Percentiles rank a stretch among this genome's conserved stretches.
Conservation (phyloP, 768 basidiomycete genomes). For the Basidioascus undulatus region DNA sequence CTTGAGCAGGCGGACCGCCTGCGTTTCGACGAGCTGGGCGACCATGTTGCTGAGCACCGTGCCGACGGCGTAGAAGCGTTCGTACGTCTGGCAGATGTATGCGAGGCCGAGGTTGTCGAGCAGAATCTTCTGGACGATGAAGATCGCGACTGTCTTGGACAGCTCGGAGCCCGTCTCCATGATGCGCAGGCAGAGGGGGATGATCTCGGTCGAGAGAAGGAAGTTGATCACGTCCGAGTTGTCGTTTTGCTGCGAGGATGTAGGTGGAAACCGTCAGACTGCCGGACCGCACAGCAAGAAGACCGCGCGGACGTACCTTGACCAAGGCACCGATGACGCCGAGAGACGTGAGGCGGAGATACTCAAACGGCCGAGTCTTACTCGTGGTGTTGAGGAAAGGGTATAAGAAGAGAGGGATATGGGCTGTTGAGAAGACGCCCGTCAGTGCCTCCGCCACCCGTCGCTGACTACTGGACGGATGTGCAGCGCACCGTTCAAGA, state of each 20-base stretch:
- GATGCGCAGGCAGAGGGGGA: conserved; percentile 92
- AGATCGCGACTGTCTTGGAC: conserved; percentile 96
- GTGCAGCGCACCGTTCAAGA: conserved; percentile 50
- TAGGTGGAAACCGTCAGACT: neutral
- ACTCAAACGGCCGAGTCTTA: conserved; percentile 98
- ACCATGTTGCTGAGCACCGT: conserved; percentile 99
- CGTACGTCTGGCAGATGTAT: conserved; percentile 99
- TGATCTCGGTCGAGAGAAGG: conserved; percentile 94
- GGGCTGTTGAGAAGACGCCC: conserved; percentile 35
- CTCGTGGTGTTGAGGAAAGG: conserved; percentile 97
- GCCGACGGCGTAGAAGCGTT: conserved; percentile 95
- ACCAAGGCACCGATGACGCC: conserved; percentile 97
- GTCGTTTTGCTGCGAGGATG: conserved; percentile 82
- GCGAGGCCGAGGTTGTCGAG: conserved; percentile 92
- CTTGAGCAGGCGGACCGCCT: conserved; percentile 84
- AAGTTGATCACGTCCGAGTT: conserved; percentile 98
- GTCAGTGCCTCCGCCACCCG: neutral
- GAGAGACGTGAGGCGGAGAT: conserved; percentile 93
- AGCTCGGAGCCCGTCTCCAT: conserved; percentile 99
- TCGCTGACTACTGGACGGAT: neutral
- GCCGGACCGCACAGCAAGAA: neutral
- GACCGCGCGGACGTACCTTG: conserved; percentile 33
- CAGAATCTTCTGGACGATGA: conserved; percentile 89
- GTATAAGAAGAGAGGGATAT: conserved; percentile 84
- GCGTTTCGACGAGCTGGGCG: conserved; percentile 86